Conservation (phyloP, 2,329 filamentous ascomycete species). For the Penicillium sp. region DNA sequence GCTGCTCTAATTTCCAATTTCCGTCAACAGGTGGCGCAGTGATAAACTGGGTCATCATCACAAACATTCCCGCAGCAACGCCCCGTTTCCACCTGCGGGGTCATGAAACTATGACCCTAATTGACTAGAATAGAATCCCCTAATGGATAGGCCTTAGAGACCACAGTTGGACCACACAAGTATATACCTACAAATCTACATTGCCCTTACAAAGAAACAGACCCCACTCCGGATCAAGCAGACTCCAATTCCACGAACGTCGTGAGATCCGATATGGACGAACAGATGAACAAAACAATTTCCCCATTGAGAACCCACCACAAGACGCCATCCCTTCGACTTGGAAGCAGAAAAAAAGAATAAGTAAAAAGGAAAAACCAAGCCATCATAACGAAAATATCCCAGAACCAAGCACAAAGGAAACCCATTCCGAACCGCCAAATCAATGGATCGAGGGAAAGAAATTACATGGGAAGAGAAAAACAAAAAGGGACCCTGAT, state of each 20-base stretch:
- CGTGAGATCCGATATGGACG: neutral
- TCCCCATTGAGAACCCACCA: conserved; percentile 36
- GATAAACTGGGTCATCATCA: neutral
- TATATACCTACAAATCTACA: no score
- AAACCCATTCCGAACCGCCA: conserved; percentile 22
- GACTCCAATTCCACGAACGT: conserved; percentile 2
- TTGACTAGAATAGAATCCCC: neutral
- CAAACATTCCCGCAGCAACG: neutral
- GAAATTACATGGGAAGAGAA: conserved; percentile 30
- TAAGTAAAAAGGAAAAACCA: conserved; percentile 16
- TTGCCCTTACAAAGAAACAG: no score
- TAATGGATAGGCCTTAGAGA: neutral
- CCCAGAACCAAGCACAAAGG: conserved; percentile 22
- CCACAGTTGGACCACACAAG: no score
- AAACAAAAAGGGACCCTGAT: conserved; percentile 4
- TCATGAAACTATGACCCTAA: neutral
- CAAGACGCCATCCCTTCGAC: conserved; percentile 38
- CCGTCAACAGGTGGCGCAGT: neutral
- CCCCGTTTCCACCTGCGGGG: neutral
- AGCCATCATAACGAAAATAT: conserved; percentile 21
- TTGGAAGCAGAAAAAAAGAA: conserved; percentile 20
- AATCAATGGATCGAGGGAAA: conserved; percentile 31
- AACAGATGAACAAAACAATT: conserved; percentile 17
- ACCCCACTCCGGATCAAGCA: neutral
- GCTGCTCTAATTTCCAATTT: neutral